A percentile compares a stretch with the other conserved stretches of the same genome.
phyloP scores from a whole-genome alignment of 345 rosid species.

The Dipteronia dyeriana region DNA sequence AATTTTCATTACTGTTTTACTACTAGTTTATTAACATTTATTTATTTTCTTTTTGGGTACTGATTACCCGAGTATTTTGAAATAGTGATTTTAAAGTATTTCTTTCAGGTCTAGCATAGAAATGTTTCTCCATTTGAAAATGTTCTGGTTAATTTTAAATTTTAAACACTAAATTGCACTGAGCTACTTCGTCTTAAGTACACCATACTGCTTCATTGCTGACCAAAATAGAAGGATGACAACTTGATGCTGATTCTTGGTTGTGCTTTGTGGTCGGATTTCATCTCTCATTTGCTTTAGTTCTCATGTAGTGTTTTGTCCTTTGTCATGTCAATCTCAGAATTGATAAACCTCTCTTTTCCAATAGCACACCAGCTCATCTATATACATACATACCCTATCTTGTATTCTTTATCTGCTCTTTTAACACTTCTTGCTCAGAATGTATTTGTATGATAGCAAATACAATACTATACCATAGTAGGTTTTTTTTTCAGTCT shows the following conservation, averaged over 20 bases:
- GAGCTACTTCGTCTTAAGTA: not conserved
- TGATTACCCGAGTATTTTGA: not conserved
- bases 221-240: not conserved
- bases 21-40: not conserved
- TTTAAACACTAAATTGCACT: not conserved
- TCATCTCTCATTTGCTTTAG: not conserved
- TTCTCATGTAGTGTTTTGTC: not conserved
- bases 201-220: not conserved
- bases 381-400: not conserved
- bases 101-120: not conserved
- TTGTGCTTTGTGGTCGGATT: not conserved
- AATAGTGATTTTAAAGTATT: not conserved
- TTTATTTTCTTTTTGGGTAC: not conserved
- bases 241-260: not conserved
- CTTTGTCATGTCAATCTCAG: not conserved
- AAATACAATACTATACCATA: not conserved
- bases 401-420: not conserved
- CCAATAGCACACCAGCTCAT: not conserved
- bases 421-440: not conserved
- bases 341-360: not conserved
- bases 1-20: not conserved
- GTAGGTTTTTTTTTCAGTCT: not conserved
- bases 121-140: not conserved
- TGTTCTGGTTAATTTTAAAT: too few species aligned
- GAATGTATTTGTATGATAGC: not conserved